phyloP scores from a whole-genome alignment of 768 basidiomycete genomes.

The Agrocybe chaxingu region DNA sequence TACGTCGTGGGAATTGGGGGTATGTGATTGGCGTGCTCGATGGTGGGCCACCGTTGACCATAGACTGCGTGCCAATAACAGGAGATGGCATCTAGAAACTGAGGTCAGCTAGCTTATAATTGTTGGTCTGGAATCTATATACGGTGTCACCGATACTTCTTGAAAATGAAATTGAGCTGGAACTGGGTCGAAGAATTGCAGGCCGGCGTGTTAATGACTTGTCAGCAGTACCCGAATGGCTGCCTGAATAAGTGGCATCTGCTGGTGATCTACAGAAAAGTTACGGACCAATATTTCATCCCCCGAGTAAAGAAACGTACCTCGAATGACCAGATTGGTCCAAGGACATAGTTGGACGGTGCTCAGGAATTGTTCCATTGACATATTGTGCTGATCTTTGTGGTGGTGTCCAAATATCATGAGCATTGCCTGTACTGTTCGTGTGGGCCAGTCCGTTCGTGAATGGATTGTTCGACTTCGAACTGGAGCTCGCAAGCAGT shows the following conservation, averaged over 20 bases:
- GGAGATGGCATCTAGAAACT: constrained; percentile 30
- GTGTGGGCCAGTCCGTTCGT: constrained; percentile 10
- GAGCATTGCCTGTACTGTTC: constrained; percentile 18
- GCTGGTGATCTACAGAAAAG: constrained; percentile 33
- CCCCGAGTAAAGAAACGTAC: constrained; percentile 21
- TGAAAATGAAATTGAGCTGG: constrained; percentile 41
- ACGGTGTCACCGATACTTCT: constrained; percentile 52
- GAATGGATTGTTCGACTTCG: constrained; percentile 25
- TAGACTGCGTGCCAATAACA: constrained; percentile 29
- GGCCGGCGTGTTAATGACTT: constrained; percentile 34
- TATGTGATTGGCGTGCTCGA: constrained; percentile 45
- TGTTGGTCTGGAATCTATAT: constrained; percentile 16
- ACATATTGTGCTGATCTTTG: constrained; percentile 16
- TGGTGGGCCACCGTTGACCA: constrained; percentile 34
- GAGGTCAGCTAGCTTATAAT: background rate
- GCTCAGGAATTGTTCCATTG: constrained; percentile 18
- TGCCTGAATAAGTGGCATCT: constrained; percentile 31
- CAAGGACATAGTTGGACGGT: constrained; percentile 32
- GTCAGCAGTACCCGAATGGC: constrained; percentile 20
- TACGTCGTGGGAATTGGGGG: constrained; percentile 29
- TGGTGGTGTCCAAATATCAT: constrained; percentile 30
- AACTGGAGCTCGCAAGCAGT: constrained; percentile 17
- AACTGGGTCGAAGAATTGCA: constrained; percentile 36
- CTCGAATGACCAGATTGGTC: constrained; percentile 44
- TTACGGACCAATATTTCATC: background rate